Conservation (phyloP, 2,329 filamentous ascomycete genomes). For the Trichoderma afroharzianum region DNA sequence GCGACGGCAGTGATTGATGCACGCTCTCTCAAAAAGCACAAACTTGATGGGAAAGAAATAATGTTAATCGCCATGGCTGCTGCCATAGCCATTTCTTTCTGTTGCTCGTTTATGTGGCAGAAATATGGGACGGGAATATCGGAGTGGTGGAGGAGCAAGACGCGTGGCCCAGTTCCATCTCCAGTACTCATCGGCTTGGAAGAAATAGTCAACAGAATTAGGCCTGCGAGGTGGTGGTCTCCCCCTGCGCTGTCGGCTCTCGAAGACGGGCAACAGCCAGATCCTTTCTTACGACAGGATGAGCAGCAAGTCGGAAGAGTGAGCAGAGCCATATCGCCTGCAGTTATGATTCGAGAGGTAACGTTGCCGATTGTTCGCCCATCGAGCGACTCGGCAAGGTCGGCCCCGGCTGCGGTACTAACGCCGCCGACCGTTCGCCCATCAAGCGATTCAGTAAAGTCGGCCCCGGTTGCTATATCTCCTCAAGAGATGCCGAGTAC, state of each 20-base stretch:
- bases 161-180: background rate
- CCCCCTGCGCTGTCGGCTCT: background rate
- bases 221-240: background rate
- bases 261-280: background rate
- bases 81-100: background rate
- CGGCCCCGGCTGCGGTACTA: no score
- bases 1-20: background rate
- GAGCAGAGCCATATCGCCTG: background rate
- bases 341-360: background rate
- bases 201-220: background rate
- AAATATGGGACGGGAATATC: no score
- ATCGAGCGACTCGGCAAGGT: no score
- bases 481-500: background rate
- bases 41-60: background rate
- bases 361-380: background rate
- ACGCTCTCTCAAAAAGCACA: background rate
- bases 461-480: background rate
- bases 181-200: background rate
- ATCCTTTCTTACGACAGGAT: background rate
- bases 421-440: background rate
- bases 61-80: background rate
- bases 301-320: background rate
- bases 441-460: background rate
- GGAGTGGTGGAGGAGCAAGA: background rate
- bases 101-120: background rate